phyloP scores from a whole-genome alignment of 495 filamentous ascomycete genomes.

The Hypoxylon crocopeplum region DNA sequence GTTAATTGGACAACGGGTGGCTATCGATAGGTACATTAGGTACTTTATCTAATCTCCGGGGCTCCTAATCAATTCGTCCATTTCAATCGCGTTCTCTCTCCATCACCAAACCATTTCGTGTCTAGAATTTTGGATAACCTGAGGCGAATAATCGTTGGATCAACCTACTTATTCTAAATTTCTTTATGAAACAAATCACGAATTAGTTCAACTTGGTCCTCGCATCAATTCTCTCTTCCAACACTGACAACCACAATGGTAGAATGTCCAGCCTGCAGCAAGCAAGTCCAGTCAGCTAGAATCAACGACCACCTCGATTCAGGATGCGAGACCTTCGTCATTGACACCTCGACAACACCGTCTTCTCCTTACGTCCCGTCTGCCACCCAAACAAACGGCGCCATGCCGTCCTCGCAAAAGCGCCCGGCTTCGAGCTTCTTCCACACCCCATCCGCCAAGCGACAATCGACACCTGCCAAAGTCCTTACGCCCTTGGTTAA shows the following conservation, averaged over 20 bases:
- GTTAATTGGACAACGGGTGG: no score
- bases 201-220: no score
- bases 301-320: slow-evolving; percentile 96
- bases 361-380: slow-evolving; percentile 34
- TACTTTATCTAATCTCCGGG: no score
- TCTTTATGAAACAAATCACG: no score
- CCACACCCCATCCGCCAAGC: slow-evolving; percentile 69
- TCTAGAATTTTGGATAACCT: no score
- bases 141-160: no score
- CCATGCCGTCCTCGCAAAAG: slow-evolving; percentile 53
- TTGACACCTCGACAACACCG: slow-evolving; percentile 46
- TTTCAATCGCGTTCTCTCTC: no score
- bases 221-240: neutral
- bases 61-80: no score
- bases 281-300: slow-evolving; percentile 71
- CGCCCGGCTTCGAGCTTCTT: slow-evolving; percentile 75
- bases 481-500: slow-evolving; percentile 36
- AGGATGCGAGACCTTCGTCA: slow-evolving; percentile 69
- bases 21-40: no score
- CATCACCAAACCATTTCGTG: no score
- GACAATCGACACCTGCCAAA: slow-evolving; percentile 44
- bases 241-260: slow-evolving; percentile 64
- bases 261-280: slow-evolving; percentile 84
- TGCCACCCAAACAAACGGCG: slow-evolving; percentile 54
- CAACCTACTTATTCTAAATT: no score